Evolutionary conservation across 2,329 filamentous ascomycete genomes (phyloP).

Genomic region (Aspergillus puulaauensis): DNA sequence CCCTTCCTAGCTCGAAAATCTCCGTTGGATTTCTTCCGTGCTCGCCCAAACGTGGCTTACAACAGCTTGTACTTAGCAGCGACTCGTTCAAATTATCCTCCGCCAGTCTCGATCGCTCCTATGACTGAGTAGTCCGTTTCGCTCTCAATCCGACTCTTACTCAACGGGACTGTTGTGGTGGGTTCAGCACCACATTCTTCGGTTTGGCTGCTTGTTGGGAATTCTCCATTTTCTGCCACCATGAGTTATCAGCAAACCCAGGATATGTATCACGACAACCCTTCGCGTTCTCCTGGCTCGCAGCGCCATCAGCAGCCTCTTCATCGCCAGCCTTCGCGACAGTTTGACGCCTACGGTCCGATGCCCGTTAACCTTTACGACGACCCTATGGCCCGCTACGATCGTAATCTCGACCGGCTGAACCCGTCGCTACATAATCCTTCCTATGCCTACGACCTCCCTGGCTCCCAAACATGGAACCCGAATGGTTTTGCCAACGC

Average conservation of each 20-base stretch:
- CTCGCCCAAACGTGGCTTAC: constrained; percentile 1
- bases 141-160: constrained; percentile 19
- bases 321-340: constrained; percentile 71
- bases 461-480: constrained; percentile 75
- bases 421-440: constrained; percentile 58
- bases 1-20: constrained; percentile 10
- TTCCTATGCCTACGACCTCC: constrained; percentile 68
- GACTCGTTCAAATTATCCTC: background rate
- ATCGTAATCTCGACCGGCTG: constrained; percentile 56
- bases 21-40: constrained; percentile 3
- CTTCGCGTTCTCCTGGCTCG: constrained; percentile 69
- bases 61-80: background rate
- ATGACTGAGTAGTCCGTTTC: constrained; percentile 32
- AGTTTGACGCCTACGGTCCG: constrained; percentile 71
- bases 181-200: constrained; percentile 33
- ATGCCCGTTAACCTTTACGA: constrained; percentile 72
- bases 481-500: constrained; percentile 69
- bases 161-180: constrained; percentile 27
- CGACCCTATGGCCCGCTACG: constrained; percentile 60
- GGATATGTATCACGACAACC: constrained; percentile 68
- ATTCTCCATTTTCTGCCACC: constrained; percentile 23
- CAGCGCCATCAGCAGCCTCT: constrained; percentile 66
- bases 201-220: constrained; percentile 24
- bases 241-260: constrained; percentile 42
- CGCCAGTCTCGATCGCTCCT: constrained; percentile 25